phyloP scores from a whole-genome alignment of 768 basidiomycete genomes.

The Suillus clintonianus region DNA sequence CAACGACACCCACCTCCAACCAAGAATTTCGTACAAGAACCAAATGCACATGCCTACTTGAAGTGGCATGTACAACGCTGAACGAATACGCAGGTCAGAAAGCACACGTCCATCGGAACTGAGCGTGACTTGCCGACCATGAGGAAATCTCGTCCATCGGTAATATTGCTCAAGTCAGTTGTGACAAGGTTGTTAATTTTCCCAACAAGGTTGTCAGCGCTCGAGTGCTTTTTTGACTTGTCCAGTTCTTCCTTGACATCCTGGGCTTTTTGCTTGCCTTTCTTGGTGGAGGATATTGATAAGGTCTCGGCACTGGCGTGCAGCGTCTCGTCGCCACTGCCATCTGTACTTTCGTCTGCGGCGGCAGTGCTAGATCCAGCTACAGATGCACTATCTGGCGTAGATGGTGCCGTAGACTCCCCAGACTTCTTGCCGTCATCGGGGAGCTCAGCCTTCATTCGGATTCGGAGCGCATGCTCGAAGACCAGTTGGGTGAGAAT shows the following conservation, averaged over 20 bases:
- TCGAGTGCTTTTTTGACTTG: conserved; percentile 8
- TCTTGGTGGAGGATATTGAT: neutral
- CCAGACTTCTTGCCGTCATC: conserved; percentile 8
- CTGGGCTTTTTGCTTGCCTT: conserved; percentile 6
- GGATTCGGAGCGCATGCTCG: conserved; percentile 61
- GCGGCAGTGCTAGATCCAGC: conserved; percentile 13
- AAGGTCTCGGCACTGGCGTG: neutral
- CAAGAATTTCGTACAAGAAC: conserved; percentile 50
- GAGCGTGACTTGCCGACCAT: conserved; percentile 3
- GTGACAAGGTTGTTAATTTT: conserved; percentile 79
- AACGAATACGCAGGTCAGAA: neutral
- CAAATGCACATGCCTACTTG: conserved; percentile 32
- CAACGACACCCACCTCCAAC: conserved; percentile 34
- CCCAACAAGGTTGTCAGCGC: conserved; percentile 57
- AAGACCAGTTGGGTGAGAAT: conserved; percentile 56
- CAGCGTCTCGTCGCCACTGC: conserved; percentile 5
- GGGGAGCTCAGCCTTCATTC: conserved; percentile 29
- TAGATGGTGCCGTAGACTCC: conserved; percentile 2
- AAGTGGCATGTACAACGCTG: conserved; percentile 12
- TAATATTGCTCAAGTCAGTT: conserved; percentile 32
- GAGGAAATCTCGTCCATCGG: conserved; percentile 20
- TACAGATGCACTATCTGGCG: conserved; percentile 12
- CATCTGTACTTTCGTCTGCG: conserved; percentile 6
- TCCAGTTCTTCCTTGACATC: neutral
- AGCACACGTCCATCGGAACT: neutral